These are phyloP conservation scores for Pythium rishiriense DNA, from an alignment of 352 stramenopile genomes.

Conservation along the genomic window DNA sequence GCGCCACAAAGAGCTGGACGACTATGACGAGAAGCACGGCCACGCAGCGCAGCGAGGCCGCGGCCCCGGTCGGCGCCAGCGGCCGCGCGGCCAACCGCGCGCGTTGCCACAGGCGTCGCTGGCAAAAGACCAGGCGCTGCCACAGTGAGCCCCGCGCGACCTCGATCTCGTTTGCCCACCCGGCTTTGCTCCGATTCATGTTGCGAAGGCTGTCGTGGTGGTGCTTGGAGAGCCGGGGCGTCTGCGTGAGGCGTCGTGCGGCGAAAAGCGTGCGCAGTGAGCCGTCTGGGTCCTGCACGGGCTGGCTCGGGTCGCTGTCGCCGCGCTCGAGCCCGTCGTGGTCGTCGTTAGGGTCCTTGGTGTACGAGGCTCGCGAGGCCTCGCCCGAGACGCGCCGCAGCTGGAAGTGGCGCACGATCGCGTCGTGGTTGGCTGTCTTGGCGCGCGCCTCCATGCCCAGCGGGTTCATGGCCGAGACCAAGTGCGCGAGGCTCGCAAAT, in stretches of 20 bases:
- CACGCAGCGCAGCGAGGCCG: constrained; percentile 1
- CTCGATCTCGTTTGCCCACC: neutral
- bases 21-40: constrained; percentile 4
- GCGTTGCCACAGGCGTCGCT: neutral
- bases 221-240: constrained; percentile 5
- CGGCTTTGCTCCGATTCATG: neutral
- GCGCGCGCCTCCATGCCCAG: constrained; percentile 6
- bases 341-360: neutral
- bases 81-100: constrained; percentile 1
- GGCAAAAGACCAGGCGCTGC: neutral
- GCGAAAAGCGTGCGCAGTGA: constrained; percentile 19
- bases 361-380: constrained; percentile 13
- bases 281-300: neutral
- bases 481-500: constrained; percentile 20
- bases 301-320: neutral
- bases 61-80: constrained; percentile 8
- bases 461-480: constrained; percentile 15
- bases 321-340: neutral
- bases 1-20: constrained; percentile 21
- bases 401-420: constrained; percentile 30
- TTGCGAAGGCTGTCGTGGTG: constrained; percentile 14
- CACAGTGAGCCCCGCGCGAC: neutral
- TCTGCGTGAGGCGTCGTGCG: constrained; percentile 6
- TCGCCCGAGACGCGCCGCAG: constrained; percentile 20
- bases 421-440: constrained; percentile 26